Evolutionary conservation across 139 green algal species (phyloP).

Genomic region (Chlorella sp.): DNA sequence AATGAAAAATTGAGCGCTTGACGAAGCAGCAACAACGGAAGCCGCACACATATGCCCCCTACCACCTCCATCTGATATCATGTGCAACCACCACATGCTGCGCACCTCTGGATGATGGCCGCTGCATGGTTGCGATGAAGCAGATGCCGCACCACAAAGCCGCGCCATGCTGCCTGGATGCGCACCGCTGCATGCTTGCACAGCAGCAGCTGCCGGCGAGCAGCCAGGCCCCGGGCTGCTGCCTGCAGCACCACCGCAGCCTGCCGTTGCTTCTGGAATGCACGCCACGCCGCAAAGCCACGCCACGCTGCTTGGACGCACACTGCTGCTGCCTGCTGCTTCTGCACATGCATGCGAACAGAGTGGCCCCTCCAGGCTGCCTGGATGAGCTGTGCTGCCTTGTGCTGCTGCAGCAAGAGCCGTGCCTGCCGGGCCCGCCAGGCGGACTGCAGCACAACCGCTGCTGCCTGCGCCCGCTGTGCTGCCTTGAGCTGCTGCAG

Average conservation of each 20-base stretch:
- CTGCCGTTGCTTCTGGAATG: neutral
- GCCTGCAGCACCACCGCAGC: constrained; percentile 54
- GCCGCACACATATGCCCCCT: neutral
- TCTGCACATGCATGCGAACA: constrained; percentile 34
- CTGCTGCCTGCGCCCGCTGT: constrained; percentile 4
- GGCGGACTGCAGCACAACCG: constrained; percentile 28
- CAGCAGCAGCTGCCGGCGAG: neutral
- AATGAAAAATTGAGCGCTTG: neutral
- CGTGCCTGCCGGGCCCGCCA: constrained; percentile 35
- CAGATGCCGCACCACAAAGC: constrained; percentile 12
- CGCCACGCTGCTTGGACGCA: constrained; percentile 47
- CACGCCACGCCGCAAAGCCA: neutral
- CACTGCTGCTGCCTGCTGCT: constrained; percentile 45
- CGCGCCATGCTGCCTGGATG: constrained; percentile 47
- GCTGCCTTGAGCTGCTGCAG: constrained; percentile 36
- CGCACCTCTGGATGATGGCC: constrained; percentile 20
- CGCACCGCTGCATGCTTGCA: neutral
- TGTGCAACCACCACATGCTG: neutral
- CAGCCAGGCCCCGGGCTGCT: constrained; percentile 28
- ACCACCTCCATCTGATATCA: neutral
- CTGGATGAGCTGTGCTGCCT: constrained; percentile 8
- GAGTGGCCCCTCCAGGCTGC: constrained; percentile 6
- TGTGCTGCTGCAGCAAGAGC: constrained; percentile 34
- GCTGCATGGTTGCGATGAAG: constrained; percentile 15
- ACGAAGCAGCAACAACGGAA: neutral